These are phyloP conservation scores for Cryptococcus hybrid DNA, from an alignment of 1,284 basidiomycete genomes.

Conservation along the genomic window DNA sequence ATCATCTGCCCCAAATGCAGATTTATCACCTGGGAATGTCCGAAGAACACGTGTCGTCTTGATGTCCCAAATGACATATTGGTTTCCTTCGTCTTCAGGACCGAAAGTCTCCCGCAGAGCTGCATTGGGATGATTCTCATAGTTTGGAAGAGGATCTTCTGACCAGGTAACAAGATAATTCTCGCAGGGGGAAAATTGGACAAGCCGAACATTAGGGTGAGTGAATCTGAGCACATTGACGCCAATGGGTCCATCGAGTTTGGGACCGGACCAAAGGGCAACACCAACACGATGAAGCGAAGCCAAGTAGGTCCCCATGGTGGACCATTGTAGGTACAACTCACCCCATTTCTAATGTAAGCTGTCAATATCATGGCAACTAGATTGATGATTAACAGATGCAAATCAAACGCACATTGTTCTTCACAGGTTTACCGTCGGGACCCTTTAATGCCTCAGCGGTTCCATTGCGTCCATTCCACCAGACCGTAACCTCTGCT, in stretches of 20 bases:
- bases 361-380: not conserved
- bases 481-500: conserved; percentile 86
- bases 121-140: conserved; percentile 68
- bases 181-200: conserved; percentile 98
- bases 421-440: conserved; percentile 54
- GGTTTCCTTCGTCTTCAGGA: conserved; percentile 93
- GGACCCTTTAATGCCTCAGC: conserved; percentile 66
- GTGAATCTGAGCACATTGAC: conserved; percentile 67
- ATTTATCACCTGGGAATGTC: conserved; percentile 70
- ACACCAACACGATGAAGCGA: conserved; percentile 96
- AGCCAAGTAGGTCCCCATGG: conserved; percentile 88
- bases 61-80: conserved; percentile 97
- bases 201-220: conserved; percentile 91
- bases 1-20: conserved; percentile 52
- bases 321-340: conserved; percentile 97
- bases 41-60: conserved; percentile 89
- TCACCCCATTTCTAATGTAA: conserved; percentile 83
- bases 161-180: conserved; percentile 98
- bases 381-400: not conserved
- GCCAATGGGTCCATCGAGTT: conserved; percentile 45
- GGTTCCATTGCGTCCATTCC: conserved; percentile 89
- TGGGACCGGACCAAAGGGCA: conserved; percentile 85
- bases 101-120: conserved; percentile 54
- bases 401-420: conserved; percentile 23
- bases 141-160: conserved; percentile 86